Base-by-base conservation (phyloP, 768 basidiomycete genomes). In the Fomitopsis serialis region DNA sequence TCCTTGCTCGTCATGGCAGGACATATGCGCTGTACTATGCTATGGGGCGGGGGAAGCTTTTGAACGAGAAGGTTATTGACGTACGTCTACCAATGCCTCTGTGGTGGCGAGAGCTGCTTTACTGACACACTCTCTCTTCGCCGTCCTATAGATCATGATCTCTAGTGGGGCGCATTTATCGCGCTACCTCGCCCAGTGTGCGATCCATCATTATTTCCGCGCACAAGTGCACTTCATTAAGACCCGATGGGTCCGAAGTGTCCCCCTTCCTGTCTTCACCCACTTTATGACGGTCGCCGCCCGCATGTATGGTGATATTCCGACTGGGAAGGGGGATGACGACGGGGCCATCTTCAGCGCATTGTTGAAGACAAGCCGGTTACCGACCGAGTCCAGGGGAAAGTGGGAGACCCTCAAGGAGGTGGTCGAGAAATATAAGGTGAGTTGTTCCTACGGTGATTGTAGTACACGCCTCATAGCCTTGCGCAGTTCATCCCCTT, bases 131-230 rank as follows among this genome's bases (percentile, higher is more conserved):
- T 13, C 34, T 45, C 21, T 8, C 42, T n/a, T 15, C 42, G 6
- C 19, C 42, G 45, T 48, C n/a, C 45, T 27, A 54, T 48, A 90
- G 88, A 86, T 86, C 62, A 77, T 91, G 51, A 71, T 89, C 54
- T 74, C 79, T 48, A 88, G 86, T 60, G 87, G 87, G 50, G 88
- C 87, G 50, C 85, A 87, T 63, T 67, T 90, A 56, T 90, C 88
- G 57, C 80, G 89, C 45, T 91, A 91, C 70, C 76, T 91, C 45
- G 76, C 85, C 44, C 89, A 91, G 68, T 77, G 86, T 49, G 85
- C 87, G 34, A 81, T 85, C 50, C 87, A 89, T 55, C 89, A 90
- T 64, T 89, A 82, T 65, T 91, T 88, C 66, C 79, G 84, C 56
- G 80, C 85, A 2, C 79, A 81, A 55, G 71, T 80, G 25, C 85